A percentile compares a stretch with the other conserved stretches of the same genome.
Evolutionary conservation across 2,329 filamentous ascomycete genomes (phyloP).

Genomic region (Botrytis aclada): DNA sequence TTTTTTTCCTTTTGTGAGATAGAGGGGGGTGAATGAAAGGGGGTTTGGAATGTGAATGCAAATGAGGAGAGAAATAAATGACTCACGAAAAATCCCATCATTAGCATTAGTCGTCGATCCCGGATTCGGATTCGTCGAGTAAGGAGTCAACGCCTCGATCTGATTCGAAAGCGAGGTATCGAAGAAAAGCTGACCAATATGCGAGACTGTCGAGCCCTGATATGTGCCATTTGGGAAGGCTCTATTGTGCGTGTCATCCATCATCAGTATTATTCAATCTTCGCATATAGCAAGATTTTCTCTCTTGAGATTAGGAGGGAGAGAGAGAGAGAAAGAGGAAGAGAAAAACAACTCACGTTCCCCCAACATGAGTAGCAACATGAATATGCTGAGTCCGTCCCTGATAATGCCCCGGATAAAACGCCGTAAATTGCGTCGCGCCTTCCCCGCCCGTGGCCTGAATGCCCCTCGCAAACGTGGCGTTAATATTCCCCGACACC

Average conservation of each 20-base stretch:
- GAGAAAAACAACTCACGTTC: constrained; percentile 25
- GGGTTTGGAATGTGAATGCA: too few relatives aligned
- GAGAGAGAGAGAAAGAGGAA: too few relatives aligned
- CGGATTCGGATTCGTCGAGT: constrained; percentile 46
- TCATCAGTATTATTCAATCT: neutral
- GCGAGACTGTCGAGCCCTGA: constrained; percentile 48
- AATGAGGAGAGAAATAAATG: too few relatives aligned
- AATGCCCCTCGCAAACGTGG: constrained; percentile 44
- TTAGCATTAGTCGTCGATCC: constrained; percentile 47
- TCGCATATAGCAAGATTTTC: neutral
- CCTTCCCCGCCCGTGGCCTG: constrained; percentile 43
- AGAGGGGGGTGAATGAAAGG: too few relatives aligned
- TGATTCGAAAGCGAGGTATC: constrained; percentile 54
- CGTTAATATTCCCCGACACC: constrained; percentile 41
- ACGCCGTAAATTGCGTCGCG: constrained; percentile 43
- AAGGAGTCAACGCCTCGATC: constrained; percentile 49
- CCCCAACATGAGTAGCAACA: constrained; percentile 45
- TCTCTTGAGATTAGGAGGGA: too few relatives aligned
- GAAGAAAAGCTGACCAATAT: constrained; percentile 64
- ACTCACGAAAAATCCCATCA: constrained; percentile 37
- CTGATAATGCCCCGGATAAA: constrained; percentile 47
- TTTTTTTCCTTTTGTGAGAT: too few relatives aligned
- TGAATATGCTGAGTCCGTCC: constrained; percentile 49
- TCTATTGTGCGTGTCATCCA: neutral
- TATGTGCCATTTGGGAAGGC: constrained; percentile 46